phyloP scores from a whole-genome alignment of 495 filamentous ascomycete genomes.

The Elasticomyces elasticus region DNA sequence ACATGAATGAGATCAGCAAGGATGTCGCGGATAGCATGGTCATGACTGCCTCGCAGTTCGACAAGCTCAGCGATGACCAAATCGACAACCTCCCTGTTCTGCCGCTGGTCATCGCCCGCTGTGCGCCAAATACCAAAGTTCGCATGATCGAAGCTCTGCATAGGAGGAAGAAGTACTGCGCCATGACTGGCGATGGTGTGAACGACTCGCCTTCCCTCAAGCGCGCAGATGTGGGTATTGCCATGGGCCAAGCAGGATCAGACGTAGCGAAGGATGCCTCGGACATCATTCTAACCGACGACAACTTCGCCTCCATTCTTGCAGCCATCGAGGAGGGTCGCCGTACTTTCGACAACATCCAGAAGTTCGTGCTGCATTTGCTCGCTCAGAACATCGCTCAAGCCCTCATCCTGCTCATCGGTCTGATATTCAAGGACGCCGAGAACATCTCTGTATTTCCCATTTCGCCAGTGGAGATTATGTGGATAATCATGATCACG shows the following conservation, averaged over 20 bases:
- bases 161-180: constrained; percentile 53
- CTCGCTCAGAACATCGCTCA: constrained; percentile 67
- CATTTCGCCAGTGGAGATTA: constrained; percentile 60
- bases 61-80: constrained; percentile 47
- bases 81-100: constrained; percentile 57
- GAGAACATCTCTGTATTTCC: constrained; percentile 61
- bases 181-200: constrained; percentile 84
- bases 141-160: constrained; percentile 71
- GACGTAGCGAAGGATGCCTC: constrained; percentile 85
- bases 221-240: constrained; percentile 74
- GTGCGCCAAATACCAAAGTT: constrained; percentile 62
- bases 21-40: constrained; percentile 40
- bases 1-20: constrained; percentile 24
- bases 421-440: constrained; percentile 59
- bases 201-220: constrained; percentile 79
- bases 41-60: constrained; percentile 62
- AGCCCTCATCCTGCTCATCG: constrained; percentile 59
- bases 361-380: too few species aligned
- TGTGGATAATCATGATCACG: constrained; percentile 71
- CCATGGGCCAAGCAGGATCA: constrained; percentile 66
- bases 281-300: constrained; percentile 69
- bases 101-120: constrained; percentile 61
- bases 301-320: constrained; percentile 83
- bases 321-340: too few species aligned
- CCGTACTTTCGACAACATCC: too few species aligned